Evolutionary conservation across 1,139 yeast species (phyloP).

Genomic region (Maudiozyma humilis): DNA sequence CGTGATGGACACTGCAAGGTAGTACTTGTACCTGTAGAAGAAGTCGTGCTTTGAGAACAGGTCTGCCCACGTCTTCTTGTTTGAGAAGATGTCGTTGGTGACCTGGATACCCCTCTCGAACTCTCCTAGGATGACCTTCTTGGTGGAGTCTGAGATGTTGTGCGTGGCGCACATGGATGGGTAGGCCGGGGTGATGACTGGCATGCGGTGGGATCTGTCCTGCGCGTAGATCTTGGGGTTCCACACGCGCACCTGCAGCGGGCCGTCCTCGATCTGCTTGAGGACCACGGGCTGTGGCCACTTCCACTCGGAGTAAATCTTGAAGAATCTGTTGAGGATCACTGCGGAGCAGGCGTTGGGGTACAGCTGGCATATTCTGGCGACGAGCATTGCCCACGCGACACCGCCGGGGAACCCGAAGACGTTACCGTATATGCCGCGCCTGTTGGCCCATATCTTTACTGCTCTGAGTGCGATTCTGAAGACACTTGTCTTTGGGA

Average conservation of each 20-base stretch:
- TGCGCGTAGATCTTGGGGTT: slow-evolving; percentile 83
- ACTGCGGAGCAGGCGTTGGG: slow-evolving; percentile 95
- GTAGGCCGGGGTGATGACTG: slow-evolving; percentile 98
- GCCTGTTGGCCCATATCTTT: slow-evolving; percentile 91
- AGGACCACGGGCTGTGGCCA: slow-evolving; percentile 98
- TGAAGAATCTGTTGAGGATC: slow-evolving; percentile 78
- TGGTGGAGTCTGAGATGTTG: slow-evolving; percentile 82
- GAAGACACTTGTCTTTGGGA: slow-evolving; percentile 88
- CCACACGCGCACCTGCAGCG: slow-evolving; percentile 93
- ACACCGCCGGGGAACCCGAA: slow-evolving; percentile 99
- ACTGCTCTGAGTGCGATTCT: slow-evolving; percentile 88
- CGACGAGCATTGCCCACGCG: slow-evolving; percentile 99
- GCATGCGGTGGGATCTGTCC: slow-evolving; percentile 90
- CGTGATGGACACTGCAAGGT: slow-evolving; percentile 72
- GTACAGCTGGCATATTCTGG: slow-evolving; percentile 89
- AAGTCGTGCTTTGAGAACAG: slow-evolving; percentile 72
- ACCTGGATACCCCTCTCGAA: slow-evolving; percentile 65
- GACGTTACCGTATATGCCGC: slow-evolving; percentile 89
- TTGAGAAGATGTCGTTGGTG: slow-evolving; percentile 58
- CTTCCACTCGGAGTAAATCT: slow-evolving; percentile 79
- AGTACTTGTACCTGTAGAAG: slow-evolving; percentile 76
- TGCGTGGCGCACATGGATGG: slow-evolving; percentile 99
- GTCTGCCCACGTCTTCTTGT: slow-evolving; percentile 64
- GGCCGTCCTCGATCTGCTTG: slow-evolving; percentile 93
- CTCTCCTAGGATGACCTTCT: slow-evolving; percentile 67